These are phyloP conservation scores for Erysimum cheiranthoides DNA, from an alignment of 345 rosid species.

Conservation along the genomic window DNA sequence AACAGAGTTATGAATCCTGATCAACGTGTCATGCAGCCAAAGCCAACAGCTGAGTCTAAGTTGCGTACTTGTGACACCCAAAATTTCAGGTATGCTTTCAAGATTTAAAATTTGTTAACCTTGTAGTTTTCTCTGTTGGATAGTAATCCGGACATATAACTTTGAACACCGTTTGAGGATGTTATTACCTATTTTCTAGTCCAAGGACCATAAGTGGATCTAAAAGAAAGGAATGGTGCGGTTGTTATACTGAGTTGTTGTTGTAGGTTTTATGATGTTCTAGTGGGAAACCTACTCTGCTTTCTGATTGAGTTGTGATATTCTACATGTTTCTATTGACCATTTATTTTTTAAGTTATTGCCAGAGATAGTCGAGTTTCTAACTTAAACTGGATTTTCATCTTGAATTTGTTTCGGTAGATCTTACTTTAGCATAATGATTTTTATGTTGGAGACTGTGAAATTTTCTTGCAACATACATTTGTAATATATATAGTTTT, in stretches of 20 bases:
- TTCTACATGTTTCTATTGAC: conserved; percentile 15
- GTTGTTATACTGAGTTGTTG: conserved; percentile 7
- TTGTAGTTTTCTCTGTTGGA: conserved; percentile 13
- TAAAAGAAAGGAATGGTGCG: not conserved
- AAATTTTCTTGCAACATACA: conserved; percentile 21
- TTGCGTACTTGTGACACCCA: conserved; percentile 71
- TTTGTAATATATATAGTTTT: conserved; percentile 25
- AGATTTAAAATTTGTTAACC: conserved; percentile 9
- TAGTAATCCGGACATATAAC: conserved; percentile 12
- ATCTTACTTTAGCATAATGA: not conserved
- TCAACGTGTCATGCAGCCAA: conserved; percentile 61
- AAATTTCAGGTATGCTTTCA: conserved; percentile 65
- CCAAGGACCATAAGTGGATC: conserved; percentile 9
- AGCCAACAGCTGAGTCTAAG: conserved; percentile 70
- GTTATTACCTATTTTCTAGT: conserved; percentile 1
- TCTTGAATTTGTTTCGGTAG: conserved; percentile 10
- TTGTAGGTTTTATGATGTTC: conserved; percentile 7
- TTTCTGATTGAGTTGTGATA: conserved; percentile 20
- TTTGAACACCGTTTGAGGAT: conserved; percentile 12
- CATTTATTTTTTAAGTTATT: conserved; percentile 7
- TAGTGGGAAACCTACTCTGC: conserved; percentile 10
- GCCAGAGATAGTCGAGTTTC: conserved; percentile 6
- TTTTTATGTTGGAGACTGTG: conserved; percentile 4
- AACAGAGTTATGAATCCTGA: conserved; percentile 68
- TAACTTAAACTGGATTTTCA: not conserved